Percentiles rank a stretch among this genome's conserved stretches.
phyloP scores from a whole-genome alignment of 805 yeast genomes.

The Sporopachydermia quercuum region DNA sequence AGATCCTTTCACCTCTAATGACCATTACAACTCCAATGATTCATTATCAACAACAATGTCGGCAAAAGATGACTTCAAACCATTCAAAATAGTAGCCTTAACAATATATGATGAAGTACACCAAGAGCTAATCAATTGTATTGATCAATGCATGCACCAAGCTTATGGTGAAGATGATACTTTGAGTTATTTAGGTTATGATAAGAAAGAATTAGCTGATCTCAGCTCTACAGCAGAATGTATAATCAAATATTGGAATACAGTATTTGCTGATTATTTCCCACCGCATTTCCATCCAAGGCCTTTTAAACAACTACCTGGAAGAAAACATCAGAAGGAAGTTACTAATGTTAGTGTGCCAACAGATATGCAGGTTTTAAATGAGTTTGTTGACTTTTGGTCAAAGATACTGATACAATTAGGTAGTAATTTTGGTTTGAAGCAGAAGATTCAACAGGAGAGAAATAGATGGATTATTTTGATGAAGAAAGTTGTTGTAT shows the following conservation, averaged over 20 bases:
- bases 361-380: slow-evolving; percentile 14
- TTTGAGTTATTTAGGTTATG: slow-evolving; percentile 34
- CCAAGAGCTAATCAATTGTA: slow-evolving; percentile 26
- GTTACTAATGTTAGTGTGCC: slow-evolving; percentile 19
- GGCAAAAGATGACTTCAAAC: slow-evolving; percentile 12
- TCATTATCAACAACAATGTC: slow-evolving; percentile 11
- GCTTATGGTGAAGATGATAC: slow-evolving; percentile 41
- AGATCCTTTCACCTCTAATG: no score
- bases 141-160: slow-evolving; percentile 34
- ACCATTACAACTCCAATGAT: slow-evolving; percentile 7
- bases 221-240: slow-evolving; percentile 28
- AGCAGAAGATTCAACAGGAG: slow-evolving; percentile 15
- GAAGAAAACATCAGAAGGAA: slow-evolving; percentile 14
- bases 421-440: slow-evolving; percentile 17
- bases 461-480: slow-evolving; percentile 9
- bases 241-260: slow-evolving; percentile 33
- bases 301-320: slow-evolving; percentile 11
- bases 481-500: no score
- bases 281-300: slow-evolving; percentile 6
- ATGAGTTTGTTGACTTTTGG: slow-evolving; percentile 40
- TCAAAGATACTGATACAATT: slow-evolving; percentile 19
- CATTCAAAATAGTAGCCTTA: slow-evolving; percentile 9
- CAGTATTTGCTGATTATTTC: slow-evolving; percentile 44
- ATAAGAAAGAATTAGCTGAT: slow-evolving; percentile 18
- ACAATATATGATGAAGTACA: slow-evolving; percentile 28